Evolutionary conservation across 768 basidiomycete genomes (phyloP).

Genomic region (Mycena indigotica): DNA sequence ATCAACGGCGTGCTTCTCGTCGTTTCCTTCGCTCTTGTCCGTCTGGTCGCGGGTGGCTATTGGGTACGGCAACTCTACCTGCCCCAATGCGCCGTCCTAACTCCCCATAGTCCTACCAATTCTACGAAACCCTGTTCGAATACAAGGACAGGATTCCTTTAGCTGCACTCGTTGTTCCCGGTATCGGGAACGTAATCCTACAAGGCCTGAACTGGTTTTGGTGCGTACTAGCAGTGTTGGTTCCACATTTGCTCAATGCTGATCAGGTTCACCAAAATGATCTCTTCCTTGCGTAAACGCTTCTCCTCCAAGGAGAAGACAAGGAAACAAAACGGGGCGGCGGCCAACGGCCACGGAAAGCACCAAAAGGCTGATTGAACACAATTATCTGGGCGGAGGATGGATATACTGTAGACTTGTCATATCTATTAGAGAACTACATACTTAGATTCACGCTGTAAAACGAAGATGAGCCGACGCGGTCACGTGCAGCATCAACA

Average conservation of each 20-base stretch:
- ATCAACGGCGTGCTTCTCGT: slow-evolving; percentile 74
- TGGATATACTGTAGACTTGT: no score
- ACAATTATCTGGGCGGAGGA: no score
- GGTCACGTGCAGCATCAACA: no score
- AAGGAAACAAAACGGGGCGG: slow-evolving; percentile 4
- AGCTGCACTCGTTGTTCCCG: slow-evolving; percentile 52
- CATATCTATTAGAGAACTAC: no score
- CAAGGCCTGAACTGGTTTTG: slow-evolving; percentile 80
- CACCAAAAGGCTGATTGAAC: no score
- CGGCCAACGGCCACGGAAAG: slow-evolving; percentile 13
- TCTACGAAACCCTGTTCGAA: slow-evolving; percentile 59
- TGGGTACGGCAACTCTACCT: slow-evolving; percentile 2
- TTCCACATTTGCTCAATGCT: not conserved
- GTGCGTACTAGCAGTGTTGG: slow-evolving; percentile 41
- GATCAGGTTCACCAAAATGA: slow-evolving; percentile 75
- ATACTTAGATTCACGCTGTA: no score
- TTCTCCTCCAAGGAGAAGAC: slow-evolving; percentile 38
- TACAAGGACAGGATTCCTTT: slow-evolving; percentile 58
- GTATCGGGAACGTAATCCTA: slow-evolving; percentile 62
- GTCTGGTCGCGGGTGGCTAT: slow-evolving; percentile 70
- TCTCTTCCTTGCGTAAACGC: slow-evolving; percentile 61
- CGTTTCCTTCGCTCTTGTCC: slow-evolving; percentile 64
- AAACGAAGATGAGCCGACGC: no score
- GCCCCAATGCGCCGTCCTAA: not conserved
- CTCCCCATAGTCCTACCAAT: slow-evolving; percentile 58